Percentiles rank a stretch among this genome's conserved stretches.
These are phyloP conservation scores for Flaveria ramosissima DNA, from an alignment of 129 eudicot species.

Conservation along the genomic window DNA sequence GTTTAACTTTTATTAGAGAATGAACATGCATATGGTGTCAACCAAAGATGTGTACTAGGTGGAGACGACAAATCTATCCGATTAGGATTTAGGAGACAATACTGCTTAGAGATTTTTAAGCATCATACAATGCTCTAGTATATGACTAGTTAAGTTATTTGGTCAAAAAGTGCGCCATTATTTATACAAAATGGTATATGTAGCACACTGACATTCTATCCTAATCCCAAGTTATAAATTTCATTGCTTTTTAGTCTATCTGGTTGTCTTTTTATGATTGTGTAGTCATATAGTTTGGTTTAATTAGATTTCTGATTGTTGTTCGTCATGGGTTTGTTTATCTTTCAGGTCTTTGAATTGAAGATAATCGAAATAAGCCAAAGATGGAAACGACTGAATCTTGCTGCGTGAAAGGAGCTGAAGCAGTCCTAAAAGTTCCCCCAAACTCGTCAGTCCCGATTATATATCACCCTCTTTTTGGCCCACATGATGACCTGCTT, in stretches of 20 bases:
- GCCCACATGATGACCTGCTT: constrained; percentile 75
- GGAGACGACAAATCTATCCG: too few species aligned
- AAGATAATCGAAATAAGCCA: constrained; percentile 19
- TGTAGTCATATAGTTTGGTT: constrained; percentile 6
- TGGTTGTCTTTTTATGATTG: background rate
- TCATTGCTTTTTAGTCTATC: background rate
- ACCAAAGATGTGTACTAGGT: too few species aligned
- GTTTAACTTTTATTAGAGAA: too few species aligned
- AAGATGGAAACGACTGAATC: constrained; percentile 43
- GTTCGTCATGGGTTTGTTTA: background rate
- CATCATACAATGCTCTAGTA: too few species aligned
- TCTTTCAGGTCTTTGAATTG: constrained; percentile 1
- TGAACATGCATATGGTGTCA: too few species aligned
- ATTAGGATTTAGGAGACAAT: too few species aligned
- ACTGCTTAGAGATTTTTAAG: too few species aligned
- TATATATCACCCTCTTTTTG: constrained; percentile 73
- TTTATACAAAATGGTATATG: background rate
- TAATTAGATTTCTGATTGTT: background rate
- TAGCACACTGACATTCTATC: background rate
- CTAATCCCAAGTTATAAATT: background rate
- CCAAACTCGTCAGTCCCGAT: constrained; percentile 74
- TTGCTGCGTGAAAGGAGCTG: constrained; percentile 58
- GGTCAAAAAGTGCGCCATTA: too few species aligned
- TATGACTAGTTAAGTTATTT: too few species aligned
- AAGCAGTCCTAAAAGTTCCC: constrained; percentile 60